Percentiles rank a stretch among this genome's conserved stretches.
These are phyloP conservation scores for Cyclotella choctawhatcheeana DNA, from an alignment of 108 stramenopile species.

Conservation along the genomic window DNA sequence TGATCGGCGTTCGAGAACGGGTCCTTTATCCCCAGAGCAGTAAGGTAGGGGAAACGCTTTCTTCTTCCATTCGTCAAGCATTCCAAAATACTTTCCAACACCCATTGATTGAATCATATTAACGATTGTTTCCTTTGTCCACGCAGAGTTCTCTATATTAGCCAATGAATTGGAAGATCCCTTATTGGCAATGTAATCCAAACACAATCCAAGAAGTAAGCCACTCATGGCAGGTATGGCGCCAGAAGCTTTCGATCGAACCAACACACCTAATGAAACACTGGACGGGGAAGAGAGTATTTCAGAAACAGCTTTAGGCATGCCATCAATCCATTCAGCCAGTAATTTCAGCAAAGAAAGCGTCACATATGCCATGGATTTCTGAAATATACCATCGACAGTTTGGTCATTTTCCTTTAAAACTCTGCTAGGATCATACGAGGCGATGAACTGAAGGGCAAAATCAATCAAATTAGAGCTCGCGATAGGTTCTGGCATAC, in stretches of 20 bases:
- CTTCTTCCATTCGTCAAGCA: slow-evolving; percentile 51
- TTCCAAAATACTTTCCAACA: slow-evolving; percentile 37
- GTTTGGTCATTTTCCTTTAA: not conserved
- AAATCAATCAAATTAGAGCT: slow-evolving; percentile 45
- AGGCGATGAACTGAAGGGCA: slow-evolving; percentile 40
- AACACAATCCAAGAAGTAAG: slow-evolving; percentile 68
- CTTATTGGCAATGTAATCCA: slow-evolving; percentile 57
- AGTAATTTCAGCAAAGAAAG: slow-evolving; percentile 55
- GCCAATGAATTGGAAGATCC: not conserved
- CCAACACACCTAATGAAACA: slow-evolving; percentile 42
- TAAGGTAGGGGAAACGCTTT: slow-evolving; percentile 41
- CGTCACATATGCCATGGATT: slow-evolving; percentile 33
- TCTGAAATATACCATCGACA: slow-evolving; percentile 15
- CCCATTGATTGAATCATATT: slow-evolving; percentile 51
- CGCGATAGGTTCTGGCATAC: not conserved
- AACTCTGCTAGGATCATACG: slow-evolving; percentile 20
- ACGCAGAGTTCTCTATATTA: slow-evolving; percentile 37
- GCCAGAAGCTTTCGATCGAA: slow-evolving; percentile 29
- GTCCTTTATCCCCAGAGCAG: slow-evolving; percentile 24
- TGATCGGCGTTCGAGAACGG: slow-evolving; percentile 50
- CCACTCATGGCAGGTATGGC: slow-evolving; percentile 52
- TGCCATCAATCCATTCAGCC: slow-evolving; percentile 62
- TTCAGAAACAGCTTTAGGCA: slow-evolving; percentile 64
- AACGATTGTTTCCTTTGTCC: slow-evolving; percentile 50
- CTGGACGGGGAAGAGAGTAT: slow-evolving; percentile 58